Evolutionary conservation across 2,329 filamentous ascomycete genomes (phyloP).

Genomic region (Exophiala mesophila): DNA sequence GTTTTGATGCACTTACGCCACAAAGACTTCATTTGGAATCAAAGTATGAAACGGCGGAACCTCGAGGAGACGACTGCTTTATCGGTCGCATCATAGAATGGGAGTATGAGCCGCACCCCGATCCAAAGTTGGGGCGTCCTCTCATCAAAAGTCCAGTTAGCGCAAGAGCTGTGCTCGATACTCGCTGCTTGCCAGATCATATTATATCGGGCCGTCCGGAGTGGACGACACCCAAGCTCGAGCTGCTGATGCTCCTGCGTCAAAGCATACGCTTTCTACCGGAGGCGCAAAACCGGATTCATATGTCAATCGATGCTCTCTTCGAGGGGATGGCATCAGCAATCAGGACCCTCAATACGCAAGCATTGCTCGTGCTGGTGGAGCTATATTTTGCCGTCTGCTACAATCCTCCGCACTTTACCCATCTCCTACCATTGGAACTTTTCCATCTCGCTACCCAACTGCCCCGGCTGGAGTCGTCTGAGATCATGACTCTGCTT

Average conservation of each 20-base stretch:
- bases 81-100: not conserved
- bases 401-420: not conserved
- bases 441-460: slow-evolving; percentile 20
- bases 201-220: slow-evolving; percentile 30
- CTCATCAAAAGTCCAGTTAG: slow-evolving; percentile 25
- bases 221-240: slow-evolving; percentile 30
- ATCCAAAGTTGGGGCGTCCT: not conserved
- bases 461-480: not conserved
- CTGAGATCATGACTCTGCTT: slow-evolving; percentile 13
- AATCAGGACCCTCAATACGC: slow-evolving; percentile 31
- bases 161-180: slow-evolving; percentile 19
- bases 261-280: slow-evolving; percentile 28
- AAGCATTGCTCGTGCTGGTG: slow-evolving; percentile 33
- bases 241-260: slow-evolving; percentile 36
- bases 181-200: slow-evolving; percentile 31
- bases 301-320: slow-evolving; percentile 32
- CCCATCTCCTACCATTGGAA: slow-evolving; percentile 13
- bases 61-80: not conserved
- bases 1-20: not conserved
- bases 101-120: not conserved
- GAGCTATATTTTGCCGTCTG: slow-evolving; percentile 33
- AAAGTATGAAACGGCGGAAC: not conserved
- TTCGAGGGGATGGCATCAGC: slow-evolving; percentile 40
- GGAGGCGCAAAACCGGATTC: slow-evolving; percentile 16
- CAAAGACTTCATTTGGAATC: not conserved